Conservation (phyloP, 306 rosid species). For the Albizia julibrissin region DNA sequence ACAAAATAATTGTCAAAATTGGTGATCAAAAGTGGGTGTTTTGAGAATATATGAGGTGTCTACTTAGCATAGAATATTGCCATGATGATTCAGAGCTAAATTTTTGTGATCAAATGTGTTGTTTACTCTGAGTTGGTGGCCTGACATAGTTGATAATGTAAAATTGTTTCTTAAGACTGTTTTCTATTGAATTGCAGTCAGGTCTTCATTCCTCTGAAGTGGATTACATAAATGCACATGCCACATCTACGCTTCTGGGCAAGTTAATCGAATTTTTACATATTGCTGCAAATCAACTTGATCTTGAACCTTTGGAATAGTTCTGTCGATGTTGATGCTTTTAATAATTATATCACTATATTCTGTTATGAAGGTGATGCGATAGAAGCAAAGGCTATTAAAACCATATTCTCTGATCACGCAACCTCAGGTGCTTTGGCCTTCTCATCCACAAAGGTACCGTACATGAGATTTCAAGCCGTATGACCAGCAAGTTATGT, state of each 20-base stretch:
- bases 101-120: conserved; percentile 5
- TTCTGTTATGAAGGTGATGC: conserved; percentile 63
- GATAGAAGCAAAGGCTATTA: conserved; percentile 86
- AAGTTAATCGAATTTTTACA: conserved; percentile 36
- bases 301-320: background rate
- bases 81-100: conserved; percentile 27
- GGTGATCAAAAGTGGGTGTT: conserved; percentile 1
- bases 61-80: conserved; percentile 7
- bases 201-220: conserved; percentile 78
- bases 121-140: conserved; percentile 26
- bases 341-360: conserved; percentile 3
- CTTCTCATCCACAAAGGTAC: conserved; percentile 95
- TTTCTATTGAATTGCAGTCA: conserved; percentile 61
- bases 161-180: conserved; percentile 11
- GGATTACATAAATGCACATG: conserved; percentile 90
- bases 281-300: conserved; percentile 19
- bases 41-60: background rate
- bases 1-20: background rate
- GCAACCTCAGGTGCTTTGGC: conserved; percentile 70
- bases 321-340: conserved; percentile 17
- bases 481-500: conserved; percentile 20
- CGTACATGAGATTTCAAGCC: conserved; percentile 13
- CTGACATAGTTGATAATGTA: conserved; percentile 13
- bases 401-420: conserved; percentile 57
- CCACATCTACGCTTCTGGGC: conserved; percentile 89